These are phyloP conservation scores for Prosopis cineraria DNA, from an alignment of 306 rosid genomes.

Conservation along the genomic window DNA sequence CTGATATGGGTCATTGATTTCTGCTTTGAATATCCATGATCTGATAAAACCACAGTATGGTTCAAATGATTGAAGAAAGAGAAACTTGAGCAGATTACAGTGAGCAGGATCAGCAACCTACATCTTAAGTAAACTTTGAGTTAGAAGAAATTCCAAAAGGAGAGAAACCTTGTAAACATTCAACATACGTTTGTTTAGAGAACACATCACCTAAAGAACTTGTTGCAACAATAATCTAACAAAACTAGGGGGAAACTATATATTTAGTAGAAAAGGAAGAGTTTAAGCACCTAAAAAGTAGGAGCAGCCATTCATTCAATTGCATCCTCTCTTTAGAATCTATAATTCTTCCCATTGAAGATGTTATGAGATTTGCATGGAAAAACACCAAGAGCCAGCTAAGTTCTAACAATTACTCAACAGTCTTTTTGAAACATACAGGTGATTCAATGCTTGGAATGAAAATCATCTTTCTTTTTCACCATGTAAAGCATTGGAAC, in stretches of 20 bases:
- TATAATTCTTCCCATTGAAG: background rate
- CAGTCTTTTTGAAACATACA: background rate
- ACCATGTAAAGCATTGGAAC: background rate
- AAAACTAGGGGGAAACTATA: background rate
- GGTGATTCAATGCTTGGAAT: background rate
- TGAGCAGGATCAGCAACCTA: constrained; percentile 98
- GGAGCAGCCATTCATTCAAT: background rate
- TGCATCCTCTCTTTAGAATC: background rate
- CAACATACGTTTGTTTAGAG: background rate
- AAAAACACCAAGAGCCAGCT: constrained; percentile 4
- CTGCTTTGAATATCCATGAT: constrained; percentile 96
- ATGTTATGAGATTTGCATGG: background rate
- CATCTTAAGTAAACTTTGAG: constrained; percentile 28
- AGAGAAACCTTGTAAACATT: constrained; percentile 1
- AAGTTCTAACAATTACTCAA: background rate
- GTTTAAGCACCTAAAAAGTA: background rate
- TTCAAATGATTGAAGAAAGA: constrained; percentile 85
- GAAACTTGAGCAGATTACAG: constrained; percentile 73
- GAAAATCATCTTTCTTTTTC: background rate
- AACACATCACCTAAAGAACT: background rate
- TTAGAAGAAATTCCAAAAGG: constrained; percentile 6
- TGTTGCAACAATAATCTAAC: constrained; percentile 4
- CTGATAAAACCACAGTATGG: constrained; percentile 90
- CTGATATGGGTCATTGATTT: constrained; percentile 82
- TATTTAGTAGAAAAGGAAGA: background rate